A percentile compares a stretch with the other conserved stretches of the same genome.
phyloP scores from a whole-genome alignment of 2,329 filamentous ascomycete species.

The Pseudopithomyces chartarum region DNA sequence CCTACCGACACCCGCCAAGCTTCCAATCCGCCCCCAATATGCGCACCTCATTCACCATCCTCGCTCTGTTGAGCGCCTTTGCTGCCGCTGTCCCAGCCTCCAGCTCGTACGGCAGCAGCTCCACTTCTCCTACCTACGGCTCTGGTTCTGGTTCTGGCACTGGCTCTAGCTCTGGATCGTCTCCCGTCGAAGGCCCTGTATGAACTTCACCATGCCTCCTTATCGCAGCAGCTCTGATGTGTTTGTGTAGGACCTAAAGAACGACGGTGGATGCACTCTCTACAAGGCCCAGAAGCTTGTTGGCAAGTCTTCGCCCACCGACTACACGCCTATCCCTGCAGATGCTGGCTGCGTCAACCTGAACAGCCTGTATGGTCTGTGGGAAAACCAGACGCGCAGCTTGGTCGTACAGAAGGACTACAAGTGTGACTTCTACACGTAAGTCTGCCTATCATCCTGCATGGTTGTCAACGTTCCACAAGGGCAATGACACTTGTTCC shows the following conservation, averaged over 20 bases:
- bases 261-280: conserved; percentile 12
- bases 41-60: conserved; percentile 13
- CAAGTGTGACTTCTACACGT: conserved; percentile 27
- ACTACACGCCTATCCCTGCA: conserved; percentile 15
- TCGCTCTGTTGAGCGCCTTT: conserved; percentile 17
- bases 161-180: background rate
- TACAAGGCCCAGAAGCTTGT: conserved; percentile 19
- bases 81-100: conserved; percentile 10
- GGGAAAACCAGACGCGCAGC: conserved; percentile 20
- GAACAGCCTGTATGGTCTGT: conserved; percentile 23
- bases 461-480: no score
- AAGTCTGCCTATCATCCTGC: conserved; percentile 5
- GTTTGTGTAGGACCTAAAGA: background rate
- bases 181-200: background rate
- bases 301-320: conserved; percentile 9
- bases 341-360: conserved; percentile 21
- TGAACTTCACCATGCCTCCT: background rate
- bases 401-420: conserved; percentile 19
- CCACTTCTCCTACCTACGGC: background rate
- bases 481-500: background rate
- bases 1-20: background rate
- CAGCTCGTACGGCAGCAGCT: background rate
- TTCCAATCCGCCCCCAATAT: conserved; percentile 11
- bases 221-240: background rate
- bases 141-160: background rate